phyloP scores from a whole-genome alignment of 129 eudicot species.

The Kitagawia praeruptora region DNA sequence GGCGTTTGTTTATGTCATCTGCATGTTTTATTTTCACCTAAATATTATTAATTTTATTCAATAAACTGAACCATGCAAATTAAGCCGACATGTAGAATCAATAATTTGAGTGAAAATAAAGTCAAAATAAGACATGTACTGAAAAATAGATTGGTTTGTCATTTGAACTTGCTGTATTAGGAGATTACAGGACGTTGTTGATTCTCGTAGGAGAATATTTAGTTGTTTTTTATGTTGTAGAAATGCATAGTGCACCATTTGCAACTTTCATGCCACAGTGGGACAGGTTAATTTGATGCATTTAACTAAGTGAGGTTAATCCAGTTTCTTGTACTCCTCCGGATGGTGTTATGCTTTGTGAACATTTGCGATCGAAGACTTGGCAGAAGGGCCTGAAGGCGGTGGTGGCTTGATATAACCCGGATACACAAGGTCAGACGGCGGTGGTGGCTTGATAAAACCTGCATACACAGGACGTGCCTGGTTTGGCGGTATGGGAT shows the following conservation, averaged over 20 bases:
- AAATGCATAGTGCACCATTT: too few relatives aligned
- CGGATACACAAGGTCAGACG: not conserved
- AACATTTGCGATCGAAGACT: not conserved
- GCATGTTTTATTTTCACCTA: not conserved
- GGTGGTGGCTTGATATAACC: not conserved
- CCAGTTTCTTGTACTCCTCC: not conserved
- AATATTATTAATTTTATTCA: too few relatives aligned
- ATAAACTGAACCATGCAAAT: too few relatives aligned
- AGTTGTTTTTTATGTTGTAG: not conserved
- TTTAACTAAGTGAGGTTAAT: not conserved
- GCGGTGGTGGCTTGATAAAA: not conserved
- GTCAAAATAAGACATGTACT: not conserved
- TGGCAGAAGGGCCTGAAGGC: not conserved
- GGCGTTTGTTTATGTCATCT: not conserved
- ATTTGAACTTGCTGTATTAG: not conserved
- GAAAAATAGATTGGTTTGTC: not conserved
- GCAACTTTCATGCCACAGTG: not conserved
- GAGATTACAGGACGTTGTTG: not conserved
- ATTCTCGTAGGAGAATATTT: not conserved
- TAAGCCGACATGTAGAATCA: not conserved
- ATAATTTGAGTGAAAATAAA: not conserved
- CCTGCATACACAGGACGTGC: not conserved
- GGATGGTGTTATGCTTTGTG: not conserved
- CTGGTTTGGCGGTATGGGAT: not conserved
- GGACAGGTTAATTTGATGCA: not conserved